phyloP scores from a whole-genome alignment of 352 stramenopile genomes.

The Bremia lactucae region DNA sequence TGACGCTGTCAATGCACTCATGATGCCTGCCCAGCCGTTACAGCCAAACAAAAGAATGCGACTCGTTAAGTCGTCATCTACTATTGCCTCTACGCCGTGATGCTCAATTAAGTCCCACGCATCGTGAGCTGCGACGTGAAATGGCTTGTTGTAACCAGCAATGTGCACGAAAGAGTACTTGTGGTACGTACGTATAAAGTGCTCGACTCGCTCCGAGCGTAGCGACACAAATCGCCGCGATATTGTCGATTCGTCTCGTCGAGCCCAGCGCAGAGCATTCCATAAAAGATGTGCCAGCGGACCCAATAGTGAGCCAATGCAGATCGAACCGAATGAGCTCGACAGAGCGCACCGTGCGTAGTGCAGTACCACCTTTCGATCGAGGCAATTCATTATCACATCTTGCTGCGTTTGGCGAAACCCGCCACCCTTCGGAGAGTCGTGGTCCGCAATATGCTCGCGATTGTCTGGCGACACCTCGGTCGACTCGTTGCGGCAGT shows the following conservation, averaged over 20 bases:
- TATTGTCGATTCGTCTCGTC: conserved; percentile 58
- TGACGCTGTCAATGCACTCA: conserved; percentile 56
- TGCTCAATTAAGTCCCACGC: conserved; percentile 68
- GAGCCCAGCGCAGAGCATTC: conserved; percentile 65
- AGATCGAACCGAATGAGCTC: conserved; percentile 76
- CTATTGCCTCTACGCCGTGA: conserved; percentile 75
- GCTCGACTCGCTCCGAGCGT: conserved; percentile 47
- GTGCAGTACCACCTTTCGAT: conserved; percentile 57
- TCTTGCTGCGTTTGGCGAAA: conserved; percentile 11
- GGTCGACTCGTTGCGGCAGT: conserved; percentile 66
- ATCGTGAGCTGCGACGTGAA: conserved; percentile 66
- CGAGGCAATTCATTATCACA: conserved; percentile 11
- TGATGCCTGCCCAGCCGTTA: conserved; percentile 73
- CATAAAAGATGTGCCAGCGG: conserved; percentile 67
- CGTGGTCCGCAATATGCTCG: conserved; percentile 33
- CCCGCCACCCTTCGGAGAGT: conserved; percentile 11
- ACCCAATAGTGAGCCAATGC: conserved; percentile 69
- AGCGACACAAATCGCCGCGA: conserved; percentile 46
- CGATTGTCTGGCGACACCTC: conserved; percentile 33
- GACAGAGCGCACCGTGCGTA: conserved; percentile 53
- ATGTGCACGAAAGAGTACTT: conserved; percentile 83
- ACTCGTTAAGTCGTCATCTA: conserved; percentile 78
- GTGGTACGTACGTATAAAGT: conserved; percentile 80
- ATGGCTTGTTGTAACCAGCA: conserved; percentile 70
- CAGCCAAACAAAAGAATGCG: conserved; percentile 56